These are phyloP conservation scores for Spongispora temasekensis DNA, from an alignment of 1,284 basidiomycete species.

Conservation along the genomic window DNA sequence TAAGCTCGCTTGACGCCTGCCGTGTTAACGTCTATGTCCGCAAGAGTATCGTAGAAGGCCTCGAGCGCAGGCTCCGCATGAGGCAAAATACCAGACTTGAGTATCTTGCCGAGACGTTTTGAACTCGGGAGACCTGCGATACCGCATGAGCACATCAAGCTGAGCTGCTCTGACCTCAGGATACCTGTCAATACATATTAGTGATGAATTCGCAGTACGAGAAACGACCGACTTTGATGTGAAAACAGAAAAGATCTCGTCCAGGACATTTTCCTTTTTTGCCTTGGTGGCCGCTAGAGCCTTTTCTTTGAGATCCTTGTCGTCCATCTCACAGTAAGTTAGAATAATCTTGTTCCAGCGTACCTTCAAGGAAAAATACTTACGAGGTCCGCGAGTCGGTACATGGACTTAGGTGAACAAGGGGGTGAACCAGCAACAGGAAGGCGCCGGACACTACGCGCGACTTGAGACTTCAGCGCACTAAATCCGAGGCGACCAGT, in stretches of 20 bases:
- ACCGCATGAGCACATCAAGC: constrained; percentile 14
- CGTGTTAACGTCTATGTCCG: no score
- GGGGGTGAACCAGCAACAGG: constrained; percentile 7
- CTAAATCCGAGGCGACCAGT: constrained; percentile 25
- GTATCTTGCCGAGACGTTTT: constrained; percentile 16
- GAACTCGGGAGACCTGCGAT: constrained; percentile 12
- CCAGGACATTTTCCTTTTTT: constrained; percentile 25
- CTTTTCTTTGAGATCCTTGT: constrained; percentile 18
- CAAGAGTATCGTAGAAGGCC: constrained; percentile 25
- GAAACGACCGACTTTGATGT: constrained; percentile 27
- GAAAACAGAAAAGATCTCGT: constrained; percentile 33
- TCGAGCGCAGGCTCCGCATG: constrained; percentile 21
- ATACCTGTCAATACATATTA: constrained; percentile 22
- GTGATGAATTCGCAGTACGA: not conserved
- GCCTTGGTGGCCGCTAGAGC: constrained; percentile 27
- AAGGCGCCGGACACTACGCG: constrained; percentile 1
- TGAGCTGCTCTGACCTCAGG: constrained; percentile 20
- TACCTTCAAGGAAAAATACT: not conserved
- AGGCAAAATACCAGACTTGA: constrained; percentile 10
- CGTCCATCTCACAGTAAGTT: constrained; percentile 15
- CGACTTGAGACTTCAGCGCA: constrained; percentile 25
- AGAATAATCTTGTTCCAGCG: not conserved
- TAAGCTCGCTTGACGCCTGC: no score
- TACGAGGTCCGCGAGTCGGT: constrained; percentile 31
- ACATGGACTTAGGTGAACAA: constrained; percentile 38